These are phyloP conservation scores for Pichia gijzeniarum DNA, from an alignment of 805 yeast genomes.

Conservation along the genomic window DNA sequence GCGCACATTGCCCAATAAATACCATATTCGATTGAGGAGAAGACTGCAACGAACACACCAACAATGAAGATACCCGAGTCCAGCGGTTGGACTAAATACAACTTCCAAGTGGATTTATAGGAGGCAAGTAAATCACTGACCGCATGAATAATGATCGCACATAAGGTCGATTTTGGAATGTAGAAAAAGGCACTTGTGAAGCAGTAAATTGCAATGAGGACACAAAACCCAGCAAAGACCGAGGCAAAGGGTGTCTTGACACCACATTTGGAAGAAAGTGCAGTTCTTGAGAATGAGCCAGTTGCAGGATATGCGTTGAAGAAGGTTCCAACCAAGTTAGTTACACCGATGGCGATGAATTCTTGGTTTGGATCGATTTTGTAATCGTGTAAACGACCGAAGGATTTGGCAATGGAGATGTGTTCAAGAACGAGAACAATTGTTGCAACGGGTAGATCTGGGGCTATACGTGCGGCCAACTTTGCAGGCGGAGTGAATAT, in stretches of 20 bases:
- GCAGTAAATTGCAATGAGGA: constrained; percentile 74
- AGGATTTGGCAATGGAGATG: constrained; percentile 86
- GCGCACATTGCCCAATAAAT: constrained; percentile 86
- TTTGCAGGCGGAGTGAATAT: constrained; percentile 55
- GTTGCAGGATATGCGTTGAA: constrained; percentile 94
- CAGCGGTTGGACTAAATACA: constrained; percentile 68
- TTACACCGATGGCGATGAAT: constrained; percentile 85
- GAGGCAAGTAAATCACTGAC: constrained; percentile 78
- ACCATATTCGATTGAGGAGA: constrained; percentile 76
- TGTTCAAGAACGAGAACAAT: constrained; percentile 82
- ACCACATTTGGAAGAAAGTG: constrained; percentile 88
- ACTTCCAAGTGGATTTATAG: constrained; percentile 56
- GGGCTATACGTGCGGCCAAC: constrained; percentile 52
- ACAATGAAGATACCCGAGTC: constrained; percentile 67
- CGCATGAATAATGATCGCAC: constrained; percentile 91
- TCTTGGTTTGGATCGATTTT: constrained; percentile 91
- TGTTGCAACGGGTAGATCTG: constrained; percentile 81
- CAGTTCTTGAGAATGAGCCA: constrained; percentile 91
- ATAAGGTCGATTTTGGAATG: constrained; percentile 82
- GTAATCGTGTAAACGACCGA: constrained; percentile 86
- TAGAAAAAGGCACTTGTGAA: constrained; percentile 77
- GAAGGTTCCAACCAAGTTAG: constrained; percentile 83
- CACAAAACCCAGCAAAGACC: constrained; percentile 82
- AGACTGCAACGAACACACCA: constrained; percentile 69
- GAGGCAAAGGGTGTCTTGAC: constrained; percentile 95